These are phyloP conservation scores for Stemphylium lycopersici DNA, from an alignment of 2,329 filamentous ascomycete species.

Conservation along the genomic window DNA sequence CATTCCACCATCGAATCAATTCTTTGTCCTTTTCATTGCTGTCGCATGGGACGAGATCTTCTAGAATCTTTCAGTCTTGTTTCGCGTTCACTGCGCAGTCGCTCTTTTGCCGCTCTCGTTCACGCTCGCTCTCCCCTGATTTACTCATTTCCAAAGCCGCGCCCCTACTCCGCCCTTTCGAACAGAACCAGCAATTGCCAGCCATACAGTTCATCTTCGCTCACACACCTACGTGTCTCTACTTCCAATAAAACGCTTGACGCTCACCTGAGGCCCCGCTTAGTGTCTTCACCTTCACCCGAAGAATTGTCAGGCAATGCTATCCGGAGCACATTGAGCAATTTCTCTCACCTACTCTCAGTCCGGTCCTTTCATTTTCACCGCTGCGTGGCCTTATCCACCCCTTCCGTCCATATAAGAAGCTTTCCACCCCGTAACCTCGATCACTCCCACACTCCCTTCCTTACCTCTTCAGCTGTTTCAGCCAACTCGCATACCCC, in stretches of 20 bases:
- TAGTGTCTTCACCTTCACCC: neutral
- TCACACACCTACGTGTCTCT: neutral
- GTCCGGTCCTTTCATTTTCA: slow-evolving; percentile 13
- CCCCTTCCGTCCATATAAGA: neutral
- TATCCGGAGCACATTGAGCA: neutral
- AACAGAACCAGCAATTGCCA: neutral
- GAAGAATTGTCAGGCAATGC: neutral
- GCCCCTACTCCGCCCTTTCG: neutral
- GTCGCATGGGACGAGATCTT: neutral
- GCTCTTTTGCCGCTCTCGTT: neutral
- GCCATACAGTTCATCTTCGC: neutral
- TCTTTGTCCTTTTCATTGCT: neutral
- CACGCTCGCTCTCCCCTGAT: slow-evolving; percentile 1
- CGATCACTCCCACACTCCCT: slow-evolving; percentile 2
- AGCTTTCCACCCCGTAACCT: neutral
- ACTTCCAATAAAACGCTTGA: no score
- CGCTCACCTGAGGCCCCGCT: neutral
- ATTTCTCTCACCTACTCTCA: slow-evolving; percentile 7
- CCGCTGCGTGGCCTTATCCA: neutral
- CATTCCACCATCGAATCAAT: neutral
- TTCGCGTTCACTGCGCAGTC: neutral
- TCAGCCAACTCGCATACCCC: neutral
- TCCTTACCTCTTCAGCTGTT: neutral
- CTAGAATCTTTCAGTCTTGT: no score
- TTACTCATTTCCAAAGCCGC: neutral